A percentile compares a stretch with the other conserved stretches of the same genome.
phyloP scores from a whole-genome alignment of 108 stramenopile genomes.

The Craspedostauros australis region DNA sequence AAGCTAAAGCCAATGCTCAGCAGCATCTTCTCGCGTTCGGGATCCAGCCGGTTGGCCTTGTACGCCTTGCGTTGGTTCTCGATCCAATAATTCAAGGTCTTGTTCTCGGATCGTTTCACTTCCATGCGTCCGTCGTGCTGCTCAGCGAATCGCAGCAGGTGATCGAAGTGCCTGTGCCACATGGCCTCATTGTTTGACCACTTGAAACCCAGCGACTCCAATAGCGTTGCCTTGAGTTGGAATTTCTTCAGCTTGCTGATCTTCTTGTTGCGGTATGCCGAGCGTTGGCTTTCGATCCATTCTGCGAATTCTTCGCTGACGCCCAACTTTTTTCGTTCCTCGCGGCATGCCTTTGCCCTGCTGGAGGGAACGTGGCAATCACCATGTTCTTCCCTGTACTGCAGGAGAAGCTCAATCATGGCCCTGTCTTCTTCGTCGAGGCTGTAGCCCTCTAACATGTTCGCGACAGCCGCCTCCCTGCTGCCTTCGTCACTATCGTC shows the following conservation, averaged over 20 bases:
- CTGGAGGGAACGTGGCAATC: slow-evolving; percentile 33
- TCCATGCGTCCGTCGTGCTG: too few relatives aligned
- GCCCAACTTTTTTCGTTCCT: slow-evolving; percentile 7
- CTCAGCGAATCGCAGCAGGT: too few relatives aligned
- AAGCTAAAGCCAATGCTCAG: slow-evolving; percentile 25
- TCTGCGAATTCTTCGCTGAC: slow-evolving; percentile 12
- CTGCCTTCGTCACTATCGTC: too few relatives aligned
- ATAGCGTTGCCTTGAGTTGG: slow-evolving; percentile 2
- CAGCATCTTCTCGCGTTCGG: slow-evolving; percentile 10
- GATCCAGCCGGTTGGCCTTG: slow-evolving; percentile 11
- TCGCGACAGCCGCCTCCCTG: too few relatives aligned
- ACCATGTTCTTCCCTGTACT: slow-evolving; percentile 23
- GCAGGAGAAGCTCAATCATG: slow-evolving; percentile 18
- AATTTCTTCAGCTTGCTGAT: slow-evolving; percentile 1
- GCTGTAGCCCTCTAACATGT: not conserved
- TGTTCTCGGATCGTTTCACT: not conserved
- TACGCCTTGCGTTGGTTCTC: slow-evolving; percentile 31
- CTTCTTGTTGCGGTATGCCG: slow-evolving; percentile 1
- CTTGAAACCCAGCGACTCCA: slow-evolving; percentile 33
- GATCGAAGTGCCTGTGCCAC: slow-evolving; percentile 24
- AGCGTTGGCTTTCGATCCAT: slow-evolving; percentile 29
- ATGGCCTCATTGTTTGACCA: slow-evolving; percentile 23
- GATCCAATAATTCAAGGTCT: slow-evolving; percentile 11
- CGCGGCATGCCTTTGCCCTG: not conserved
- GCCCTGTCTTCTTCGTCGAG: slow-evolving; percentile 8